A percentile compares a stretch with the other conserved stretches of the same genome.
Evolutionary conservation across 2,329 filamentous ascomycete species (phyloP).

Genomic region (Epichloe sp.): DNA sequence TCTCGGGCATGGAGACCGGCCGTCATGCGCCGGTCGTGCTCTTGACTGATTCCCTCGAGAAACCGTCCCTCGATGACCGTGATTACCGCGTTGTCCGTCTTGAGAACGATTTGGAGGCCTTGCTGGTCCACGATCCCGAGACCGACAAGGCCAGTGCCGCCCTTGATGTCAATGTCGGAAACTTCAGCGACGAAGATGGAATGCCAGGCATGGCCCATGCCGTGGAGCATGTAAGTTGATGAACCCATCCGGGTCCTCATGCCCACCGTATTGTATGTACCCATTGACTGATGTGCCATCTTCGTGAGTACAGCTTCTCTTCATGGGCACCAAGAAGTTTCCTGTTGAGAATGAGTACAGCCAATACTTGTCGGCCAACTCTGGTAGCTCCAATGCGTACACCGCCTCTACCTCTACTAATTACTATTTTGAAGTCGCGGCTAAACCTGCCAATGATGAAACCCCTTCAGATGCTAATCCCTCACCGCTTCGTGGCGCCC

Average conservation of each 20-base stretch:
- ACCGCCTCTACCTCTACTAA: conserved; percentile 90
- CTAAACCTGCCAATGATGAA: conserved; percentile 53
- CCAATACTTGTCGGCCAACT: conserved; percentile 80
- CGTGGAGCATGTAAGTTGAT: conserved; percentile 61
- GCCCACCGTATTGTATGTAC: background rate
- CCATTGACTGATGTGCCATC: conserved; percentile 7
- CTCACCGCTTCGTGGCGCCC: conserved; percentile 58
- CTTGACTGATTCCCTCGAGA: conserved; percentile 63
- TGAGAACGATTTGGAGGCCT: conserved; percentile 74
- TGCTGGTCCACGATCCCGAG: conserved; percentile 85
- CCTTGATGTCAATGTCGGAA: conserved; percentile 90
- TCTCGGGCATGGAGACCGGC: conserved; percentile 21
- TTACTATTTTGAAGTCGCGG: conserved; percentile 92
- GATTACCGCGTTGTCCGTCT: conserved; percentile 78
- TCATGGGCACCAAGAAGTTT: conserved; percentile 99
- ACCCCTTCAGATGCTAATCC: conserved; percentile 42
- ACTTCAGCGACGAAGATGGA: conserved; percentile 80
- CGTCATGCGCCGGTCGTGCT: conserved; percentile 20
- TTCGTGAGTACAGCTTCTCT: conserved; percentile 48
- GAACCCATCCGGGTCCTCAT: conserved; percentile 5
- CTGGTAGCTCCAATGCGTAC: conserved; percentile 88
- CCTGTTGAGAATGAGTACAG: conserved; percentile 93
- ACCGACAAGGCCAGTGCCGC: conserved; percentile 96
- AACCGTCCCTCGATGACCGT: conserved; percentile 72
- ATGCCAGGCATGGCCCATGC: conserved; percentile 95